Percentiles rank a stretch among this genome's conserved stretches.
phyloP scores from a whole-genome alignment of 495 filamentous ascomycete species.

The Thermothielavioides terrestris region DNA sequence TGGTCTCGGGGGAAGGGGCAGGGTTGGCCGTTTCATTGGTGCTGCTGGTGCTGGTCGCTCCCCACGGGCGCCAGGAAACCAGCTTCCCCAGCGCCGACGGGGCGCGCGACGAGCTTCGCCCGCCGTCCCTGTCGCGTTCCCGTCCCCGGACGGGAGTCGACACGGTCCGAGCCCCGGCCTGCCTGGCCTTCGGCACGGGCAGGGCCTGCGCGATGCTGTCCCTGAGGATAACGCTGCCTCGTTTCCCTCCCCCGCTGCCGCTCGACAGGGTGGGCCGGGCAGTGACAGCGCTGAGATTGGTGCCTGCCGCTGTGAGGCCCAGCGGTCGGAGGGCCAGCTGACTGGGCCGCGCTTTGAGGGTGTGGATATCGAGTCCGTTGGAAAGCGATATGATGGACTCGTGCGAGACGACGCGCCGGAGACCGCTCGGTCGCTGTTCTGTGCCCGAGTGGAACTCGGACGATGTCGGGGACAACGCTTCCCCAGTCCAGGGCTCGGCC shows the following conservation, averaged over 20 bases:
- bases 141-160: constrained; percentile 6
- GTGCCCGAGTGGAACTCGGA: constrained; percentile 14
- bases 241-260: constrained; percentile 22
- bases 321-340: constrained; percentile 41
- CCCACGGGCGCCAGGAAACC: constrained; percentile 43
- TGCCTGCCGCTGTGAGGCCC: constrained; percentile 36
- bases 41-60: constrained; percentile 8
- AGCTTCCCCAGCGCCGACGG: constrained; percentile 28
- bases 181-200: neutral
- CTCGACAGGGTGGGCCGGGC: constrained; percentile 34
- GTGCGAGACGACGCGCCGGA: constrained; percentile 40
- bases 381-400: constrained; percentile 48
- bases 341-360: constrained; percentile 42
- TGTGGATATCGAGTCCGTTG: constrained; percentile 48
- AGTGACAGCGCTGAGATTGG: constrained; percentile 32
- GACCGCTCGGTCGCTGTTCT: constrained; percentile 9
- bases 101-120: constrained; percentile 6
- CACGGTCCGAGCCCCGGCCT: constrained; percentile 14
- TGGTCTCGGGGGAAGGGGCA: constrained; percentile 5
- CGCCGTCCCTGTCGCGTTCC: neutral
- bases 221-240: constrained; percentile 31
- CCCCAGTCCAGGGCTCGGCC: neutral
- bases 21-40: neutral
- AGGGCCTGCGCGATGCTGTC: constrained; percentile 27
- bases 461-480: constrained; percentile 1